Evolutionary conservation across 225 moss, liverwort and hornwort genomes (phyloP), one percentile per base, ranked within the genome.

Genomic region (Bryum argenteum): DNA sequence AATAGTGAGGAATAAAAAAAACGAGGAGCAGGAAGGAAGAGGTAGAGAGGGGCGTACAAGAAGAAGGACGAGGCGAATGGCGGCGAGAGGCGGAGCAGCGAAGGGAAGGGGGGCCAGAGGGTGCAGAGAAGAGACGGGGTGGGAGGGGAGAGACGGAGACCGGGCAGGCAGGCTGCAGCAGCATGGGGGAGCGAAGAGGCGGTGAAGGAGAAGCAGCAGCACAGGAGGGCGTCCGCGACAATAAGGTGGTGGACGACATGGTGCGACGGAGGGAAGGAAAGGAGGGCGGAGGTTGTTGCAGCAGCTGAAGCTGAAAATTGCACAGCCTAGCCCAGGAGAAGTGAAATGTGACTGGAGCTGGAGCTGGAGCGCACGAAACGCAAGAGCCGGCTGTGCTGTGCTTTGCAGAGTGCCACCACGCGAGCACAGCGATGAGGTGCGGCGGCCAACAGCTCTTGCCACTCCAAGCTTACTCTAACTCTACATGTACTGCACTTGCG

Each of bases 81-180:
- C 80, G 77, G 56, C 74, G 83, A 66, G 74, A 71, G 57, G 80
- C 77, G 61, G 74, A 62, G 70, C 74, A 80, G 5, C 9, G 60
- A 40, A 73, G 48, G 48, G 44, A 66, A 18, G 24, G 43, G 22
- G 55, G 60, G 1, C 9, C 50, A 26, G 57, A 50, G 61, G 48
- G 8, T 12, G 50, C 4, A 61, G 12, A 5, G 17, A 56, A 40
- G 9, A 23, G 18, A 40, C 71, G n/a, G 14, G n/a, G 39, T 12
- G 55, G 24, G 48, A 24, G 17, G 50, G 9, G 55, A 39, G 37
- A 13, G 17, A 7, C 7, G 47, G 37, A 13, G 17, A 7, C 4
- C 12, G 60, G 45, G 68, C 54, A 11, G 37, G 65, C 58, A 15
- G 56, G n/a, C n/a, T n/a, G n/a, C n/a, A n/a, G n/a, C n/a, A n/a